Conservation (phyloP, 1,139 yeast genomes). For the Hansenula anomala region DNA sequence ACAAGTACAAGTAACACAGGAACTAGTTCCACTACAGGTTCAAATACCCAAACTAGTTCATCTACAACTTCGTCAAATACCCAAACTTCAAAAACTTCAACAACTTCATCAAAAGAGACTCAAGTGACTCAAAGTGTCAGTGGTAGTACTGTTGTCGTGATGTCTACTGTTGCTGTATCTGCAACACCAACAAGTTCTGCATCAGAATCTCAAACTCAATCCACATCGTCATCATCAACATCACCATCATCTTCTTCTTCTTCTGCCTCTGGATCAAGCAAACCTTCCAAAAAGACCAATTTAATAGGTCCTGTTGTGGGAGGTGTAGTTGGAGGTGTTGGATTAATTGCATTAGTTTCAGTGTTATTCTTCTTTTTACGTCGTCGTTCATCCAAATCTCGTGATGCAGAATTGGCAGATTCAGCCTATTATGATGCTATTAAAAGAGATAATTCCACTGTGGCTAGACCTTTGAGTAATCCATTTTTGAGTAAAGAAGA, state of each 20-base stretch:
- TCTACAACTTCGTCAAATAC: conserved; percentile 14
- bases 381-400: conserved; percentile 14
- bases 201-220: conserved; percentile 6
- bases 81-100: background rate
- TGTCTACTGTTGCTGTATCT: conserved; percentile 1
- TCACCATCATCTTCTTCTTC: conserved; percentile 4
- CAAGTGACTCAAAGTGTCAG: background rate
- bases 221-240: conserved; percentile 9
- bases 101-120: background rate
- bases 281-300: conserved; percentile 4
- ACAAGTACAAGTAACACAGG: conserved; percentile 13
- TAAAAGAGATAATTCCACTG: conserved; percentile 16
- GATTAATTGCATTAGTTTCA: conserved; percentile 12
- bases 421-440: conserved; percentile 22
- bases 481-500: conserved; percentile 25
- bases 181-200: background rate
- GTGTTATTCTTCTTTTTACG: conserved; percentile 14
- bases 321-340: conserved; percentile 25
- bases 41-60: no score
- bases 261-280: conserved; percentile 3
- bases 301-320: conserved; percentile 26
- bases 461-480: conserved; percentile 21
- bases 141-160: conserved; percentile 6
- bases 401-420: conserved; percentile 22
- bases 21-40: conserved; percentile 13